Conservation (phyloP, 2,329 filamentous ascomycete species). For the Didymella pinodella region DNA sequence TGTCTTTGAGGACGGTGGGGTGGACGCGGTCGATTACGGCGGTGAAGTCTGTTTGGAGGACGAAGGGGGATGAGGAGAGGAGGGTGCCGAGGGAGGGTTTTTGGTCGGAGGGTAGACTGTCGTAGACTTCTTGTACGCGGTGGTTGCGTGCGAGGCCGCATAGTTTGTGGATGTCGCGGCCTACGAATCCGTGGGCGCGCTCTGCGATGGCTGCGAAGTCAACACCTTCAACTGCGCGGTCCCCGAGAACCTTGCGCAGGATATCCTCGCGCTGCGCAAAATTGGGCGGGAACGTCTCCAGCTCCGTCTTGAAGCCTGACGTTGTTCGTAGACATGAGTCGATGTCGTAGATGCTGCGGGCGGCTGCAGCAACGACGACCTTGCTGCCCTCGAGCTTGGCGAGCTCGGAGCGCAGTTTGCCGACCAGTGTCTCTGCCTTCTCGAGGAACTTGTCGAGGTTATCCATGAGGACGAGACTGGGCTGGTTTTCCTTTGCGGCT, state of each 20-base stretch:
- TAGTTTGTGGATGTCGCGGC: slow-evolving; percentile 75
- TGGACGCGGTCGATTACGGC: slow-evolving; percentile 72
- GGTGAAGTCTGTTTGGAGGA: slow-evolving; percentile 63
- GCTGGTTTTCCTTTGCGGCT: slow-evolving; percentile 71
- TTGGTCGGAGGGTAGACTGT: slow-evolving; percentile 30
- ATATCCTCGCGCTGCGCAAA: slow-evolving; percentile 75
- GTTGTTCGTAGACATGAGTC: slow-evolving; percentile 71
- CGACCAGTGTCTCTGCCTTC: slow-evolving; percentile 42
- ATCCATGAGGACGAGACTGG: slow-evolving; percentile 82
- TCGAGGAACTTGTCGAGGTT: slow-evolving; percentile 70
- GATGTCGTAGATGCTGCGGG: slow-evolving; percentile 75
- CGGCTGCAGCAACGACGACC: slow-evolving; percentile 78
- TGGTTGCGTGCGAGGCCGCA: slow-evolving; percentile 62
- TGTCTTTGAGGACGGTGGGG: slow-evolving; percentile 86
- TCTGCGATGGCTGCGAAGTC: slow-evolving; percentile 66
- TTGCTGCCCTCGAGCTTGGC: slow-evolving; percentile 62
- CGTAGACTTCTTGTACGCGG: slow-evolving; percentile 31
- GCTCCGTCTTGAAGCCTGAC: slow-evolving; percentile 70
- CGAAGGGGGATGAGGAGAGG: slow-evolving; percentile 30
- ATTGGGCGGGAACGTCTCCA: slow-evolving; percentile 81
- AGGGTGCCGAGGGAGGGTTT: slow-evolving; percentile 33
- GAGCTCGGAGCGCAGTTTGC: slow-evolving; percentile 46
- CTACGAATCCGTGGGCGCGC: slow-evolving; percentile 86
- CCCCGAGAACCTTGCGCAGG: slow-evolving; percentile 59
- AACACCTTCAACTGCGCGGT: slow-evolving; percentile 62